Conservation (phyloP, 140 eudicot genomes). For the Flaveria floridana region DNA sequence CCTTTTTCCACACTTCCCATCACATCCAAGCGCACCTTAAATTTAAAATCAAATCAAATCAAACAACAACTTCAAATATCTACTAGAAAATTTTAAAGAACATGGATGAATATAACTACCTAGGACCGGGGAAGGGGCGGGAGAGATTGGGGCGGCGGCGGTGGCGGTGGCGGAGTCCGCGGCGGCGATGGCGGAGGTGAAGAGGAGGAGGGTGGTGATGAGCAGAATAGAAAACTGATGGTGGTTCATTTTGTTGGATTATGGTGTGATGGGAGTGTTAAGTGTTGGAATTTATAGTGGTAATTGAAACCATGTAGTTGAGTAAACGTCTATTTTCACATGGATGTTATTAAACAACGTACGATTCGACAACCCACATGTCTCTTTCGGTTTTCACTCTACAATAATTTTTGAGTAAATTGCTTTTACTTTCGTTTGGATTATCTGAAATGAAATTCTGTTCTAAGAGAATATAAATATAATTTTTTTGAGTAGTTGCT, state of each 20-base stretch:
- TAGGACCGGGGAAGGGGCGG: slow-evolving; percentile 21
- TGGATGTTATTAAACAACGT: slow-evolving; percentile 27
- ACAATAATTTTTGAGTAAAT: neutral
- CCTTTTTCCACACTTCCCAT: slow-evolving; percentile 26
- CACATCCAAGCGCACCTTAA: slow-evolving; percentile 28
- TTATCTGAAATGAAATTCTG: no score
- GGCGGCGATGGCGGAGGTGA: slow-evolving; percentile 7
- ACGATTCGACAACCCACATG: neutral
- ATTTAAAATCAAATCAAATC: neutral
- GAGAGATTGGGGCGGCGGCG: neutral
- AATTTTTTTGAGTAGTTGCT: no score
- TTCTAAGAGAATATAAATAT: no score
- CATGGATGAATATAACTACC: neutral
- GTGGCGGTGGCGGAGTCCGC: neutral
- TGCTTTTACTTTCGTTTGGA: neutral
- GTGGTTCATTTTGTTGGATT: slow-evolving; percentile 15
- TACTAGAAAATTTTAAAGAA: no score
- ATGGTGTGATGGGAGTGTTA: neutral
- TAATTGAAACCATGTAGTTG: neutral
- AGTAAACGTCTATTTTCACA: neutral
- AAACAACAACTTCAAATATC: neutral
- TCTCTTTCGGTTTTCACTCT: neutral
- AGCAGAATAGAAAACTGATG: slow-evolving; percentile 21
- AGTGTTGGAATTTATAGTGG: slow-evolving; percentile 19
- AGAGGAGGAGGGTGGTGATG: slow-evolving; percentile 7